A percentile compares a stretch with the other conserved stretches of the same genome.
Conservation (phyloP, 2,329 filamentous ascomycete species). For the Keithomyces neogunnii region DNA sequence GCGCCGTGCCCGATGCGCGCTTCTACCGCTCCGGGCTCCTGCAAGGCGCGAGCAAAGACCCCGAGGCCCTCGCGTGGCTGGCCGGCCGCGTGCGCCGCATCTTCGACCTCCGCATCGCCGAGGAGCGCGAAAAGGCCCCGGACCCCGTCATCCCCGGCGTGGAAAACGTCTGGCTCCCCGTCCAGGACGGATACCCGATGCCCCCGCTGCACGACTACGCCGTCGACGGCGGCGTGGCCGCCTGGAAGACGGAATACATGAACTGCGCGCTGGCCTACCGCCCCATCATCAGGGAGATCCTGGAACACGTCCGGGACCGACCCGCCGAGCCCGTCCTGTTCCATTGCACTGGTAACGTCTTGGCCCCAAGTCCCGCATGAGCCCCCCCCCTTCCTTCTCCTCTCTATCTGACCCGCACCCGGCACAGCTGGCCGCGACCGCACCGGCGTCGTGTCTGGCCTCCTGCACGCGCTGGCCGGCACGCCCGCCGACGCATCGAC, state of each 20-base stretch:
- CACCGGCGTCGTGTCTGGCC: conserved; percentile 41
- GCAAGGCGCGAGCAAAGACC: conserved; percentile 18
- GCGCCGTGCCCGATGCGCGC: conserved; percentile 30
- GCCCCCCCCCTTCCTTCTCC: too few relatives aligned
- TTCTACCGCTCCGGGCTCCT: conserved; percentile 41
- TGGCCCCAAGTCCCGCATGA: neutral
- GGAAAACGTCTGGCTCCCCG: conserved; percentile 36
- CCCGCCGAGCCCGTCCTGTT: conserved; percentile 38
- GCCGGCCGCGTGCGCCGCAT: conserved; percentile 30
- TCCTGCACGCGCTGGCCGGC: conserved; percentile 43
- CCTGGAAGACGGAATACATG: conserved; percentile 38
- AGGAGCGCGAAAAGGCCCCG: conserved; percentile 33
- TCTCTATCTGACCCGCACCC: neutral
- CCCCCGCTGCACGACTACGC: conserved; percentile 33
- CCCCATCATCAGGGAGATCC: conserved; percentile 32
- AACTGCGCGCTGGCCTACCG: conserved; percentile 34
- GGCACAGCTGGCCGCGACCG: conserved; percentile 43
- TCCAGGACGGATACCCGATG: conserved; percentile 23
- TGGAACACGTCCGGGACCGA: conserved; percentile 39
- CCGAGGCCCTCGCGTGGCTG: conserved; percentile 26
- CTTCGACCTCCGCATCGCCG: conserved; percentile 41
- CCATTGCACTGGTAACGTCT: conserved; percentile 41
- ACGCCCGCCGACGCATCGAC: conserved; percentile 31
- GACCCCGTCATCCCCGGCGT: conserved; percentile 36
- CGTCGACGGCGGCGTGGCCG: conserved; percentile 33